A percentile compares a stretch with the other conserved stretches of the same genome.
phyloP scores from a whole-genome alignment of 257 asterid genomes.

The Echium plantagineum region DNA sequence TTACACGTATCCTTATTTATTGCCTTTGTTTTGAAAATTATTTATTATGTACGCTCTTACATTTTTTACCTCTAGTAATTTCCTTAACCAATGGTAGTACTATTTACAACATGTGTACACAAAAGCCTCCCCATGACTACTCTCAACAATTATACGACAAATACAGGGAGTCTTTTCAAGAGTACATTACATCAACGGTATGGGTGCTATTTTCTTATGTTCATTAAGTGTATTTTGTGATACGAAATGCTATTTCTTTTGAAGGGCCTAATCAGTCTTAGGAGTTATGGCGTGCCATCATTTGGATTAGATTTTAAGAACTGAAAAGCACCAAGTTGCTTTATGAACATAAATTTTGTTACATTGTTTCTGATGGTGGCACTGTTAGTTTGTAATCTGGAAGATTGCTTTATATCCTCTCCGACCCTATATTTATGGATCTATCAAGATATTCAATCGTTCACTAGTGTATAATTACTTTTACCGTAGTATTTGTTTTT shows the following conservation, averaged over 20 bases:
- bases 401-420: neutral
- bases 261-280: neutral
- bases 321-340: neutral
- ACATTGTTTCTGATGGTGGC: neutral
- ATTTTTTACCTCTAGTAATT: neutral
- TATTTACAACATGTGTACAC: slow-evolving; percentile 97
- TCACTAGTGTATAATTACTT: neutral
- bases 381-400: no score
- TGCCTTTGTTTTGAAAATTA: neutral
- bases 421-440: neutral
- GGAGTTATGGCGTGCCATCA: neutral
- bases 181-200: slow-evolving; percentile 66
- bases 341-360: no score
- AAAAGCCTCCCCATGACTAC: slow-evolving; percentile 94
- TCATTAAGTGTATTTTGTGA: neutral
- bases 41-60: neutral
- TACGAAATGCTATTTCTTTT: neutral
- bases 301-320: neutral
- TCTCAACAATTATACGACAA: slow-evolving; percentile 92
- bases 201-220: slow-evolving; percentile 6
- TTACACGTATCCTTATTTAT: slow-evolving; percentile 58
- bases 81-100: slow-evolving; percentile 42
- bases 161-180: slow-evolving; percentile 75
- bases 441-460: no score
- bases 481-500: neutral